A percentile compares a stretch with the other conserved stretches of the same genome.
Evolutionary conservation across 257 asterid genomes (phyloP).

Genomic region (Lycium ferocissimum): DNA sequence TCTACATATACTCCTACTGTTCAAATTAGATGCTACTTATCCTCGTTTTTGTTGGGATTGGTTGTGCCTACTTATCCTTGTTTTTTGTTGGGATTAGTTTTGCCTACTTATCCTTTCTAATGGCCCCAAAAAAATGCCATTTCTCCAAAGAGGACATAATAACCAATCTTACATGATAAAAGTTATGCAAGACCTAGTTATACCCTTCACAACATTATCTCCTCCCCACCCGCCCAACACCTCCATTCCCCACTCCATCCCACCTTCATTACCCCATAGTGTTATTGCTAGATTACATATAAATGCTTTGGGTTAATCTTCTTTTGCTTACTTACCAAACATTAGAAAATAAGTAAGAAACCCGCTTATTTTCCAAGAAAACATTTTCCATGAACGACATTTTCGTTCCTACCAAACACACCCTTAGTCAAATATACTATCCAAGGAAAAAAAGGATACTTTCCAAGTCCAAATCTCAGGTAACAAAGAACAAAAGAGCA

Average conservation of each 20-base stretch:
- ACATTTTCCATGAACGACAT: no score
- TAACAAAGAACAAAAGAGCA: conserved; percentile 2
- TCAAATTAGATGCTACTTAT: background rate
- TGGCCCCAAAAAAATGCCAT: background rate
- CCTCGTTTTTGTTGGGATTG: background rate
- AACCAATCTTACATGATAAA: background rate
- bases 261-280: no score
- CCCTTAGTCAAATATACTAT: background rate
- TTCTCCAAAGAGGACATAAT: conserved; percentile 1
- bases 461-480: background rate
- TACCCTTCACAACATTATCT: background rate
- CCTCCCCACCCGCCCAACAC: no score
- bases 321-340: no score
- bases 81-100: background rate
- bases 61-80: background rate
- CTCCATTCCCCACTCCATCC: no score
- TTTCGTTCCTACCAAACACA: no score
- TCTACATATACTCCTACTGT: background rate
- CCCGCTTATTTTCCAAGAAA: background rate
- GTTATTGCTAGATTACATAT: no score
- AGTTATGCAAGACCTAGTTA: background rate
- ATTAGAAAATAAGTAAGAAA: no score
- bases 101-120: background rate
- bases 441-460: background rate
- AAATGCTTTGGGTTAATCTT: no score